Base-by-base conservation (phyloP, 495 filamentous ascomycete genomes). In the Podospora fimiseda region DNA sequence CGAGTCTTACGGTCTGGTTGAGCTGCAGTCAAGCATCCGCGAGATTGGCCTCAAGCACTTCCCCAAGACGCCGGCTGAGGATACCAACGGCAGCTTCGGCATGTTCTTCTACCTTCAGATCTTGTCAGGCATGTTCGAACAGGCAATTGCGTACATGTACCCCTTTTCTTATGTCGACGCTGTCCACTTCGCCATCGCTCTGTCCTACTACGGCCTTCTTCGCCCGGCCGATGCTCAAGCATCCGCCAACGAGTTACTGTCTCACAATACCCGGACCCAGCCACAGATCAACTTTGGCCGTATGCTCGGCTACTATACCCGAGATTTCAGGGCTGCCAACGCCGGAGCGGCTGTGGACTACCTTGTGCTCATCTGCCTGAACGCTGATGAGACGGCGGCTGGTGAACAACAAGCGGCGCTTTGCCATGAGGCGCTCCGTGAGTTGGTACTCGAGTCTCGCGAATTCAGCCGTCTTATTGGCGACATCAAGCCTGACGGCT, bases 401-500 rank as follows among this genome's bases (percentile, higher is more conserved):
- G 92, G 91, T 54, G 83, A 81, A 52, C 81, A 81, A 13, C 93
- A 97, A 64, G 79, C 85, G 30, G 74, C 80, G 1, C 78, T 96
- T 38, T 97, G 92, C 68, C 88, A 96, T 65, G 89, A 95, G 64
- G 90, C 91, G 16, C 76, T 99, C 51, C 86, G 90, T n/a, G 93
- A 97, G 64, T 87, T 96, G 48, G 88, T 95, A 36, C 77, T 99
- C 16, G 93, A 97, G 70, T 95, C 88, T 9, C 79, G 91, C 50
- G 93, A 97, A 64, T 97, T 95, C 64, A 90, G 91, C 55, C 86
- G 87, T 56, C 77, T 99, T 18, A 84, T 99, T 46, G 93, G 94
- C 33, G 94, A 99, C 62, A 87, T 99, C 53, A 80, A 80, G 51
- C 75, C 78, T 7, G 88, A 96, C 60, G 93, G 93, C 15, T 80